Base-by-base conservation (phyloP, 2,329 filamentous ascomycete genomes). In the Aspergillus unguis region DNA sequence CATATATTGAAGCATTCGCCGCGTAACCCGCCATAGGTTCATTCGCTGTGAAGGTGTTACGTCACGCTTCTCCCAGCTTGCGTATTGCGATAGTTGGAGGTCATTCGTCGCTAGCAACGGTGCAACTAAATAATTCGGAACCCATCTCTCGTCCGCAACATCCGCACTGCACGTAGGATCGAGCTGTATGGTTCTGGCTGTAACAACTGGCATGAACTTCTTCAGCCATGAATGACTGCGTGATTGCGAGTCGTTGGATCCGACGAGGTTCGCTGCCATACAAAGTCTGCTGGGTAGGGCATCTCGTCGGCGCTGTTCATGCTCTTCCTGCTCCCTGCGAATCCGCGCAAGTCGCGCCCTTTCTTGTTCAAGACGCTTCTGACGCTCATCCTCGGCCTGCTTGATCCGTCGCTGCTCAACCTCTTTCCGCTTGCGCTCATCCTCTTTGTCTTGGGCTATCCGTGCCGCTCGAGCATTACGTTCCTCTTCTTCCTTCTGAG, bases 101-200 rank as follows among this genome's bases (percentile, higher is more conserved):
- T 79, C 77, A 54, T 77, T 78, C 6, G 75, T 77, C 33, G 72
- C 75, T 48, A 79, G 65, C 40, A 79, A 59, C 38, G 74, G 74
- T 29, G 76, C 77, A 58, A 76, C 73, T 57, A 78, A 66, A 57
- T 76, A 76, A 51, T 78, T 79, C 25, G 75, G 72, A 56, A 78
- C 69, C 76, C 77, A 79, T 59, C 68, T 67, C 52, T 79, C 76
- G 27, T 73, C 66, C 11, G 69, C 70, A 33, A 70, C 49, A 31
- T 73, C 68, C 17, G 53, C 48, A 17, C 61, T 60, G 61, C 71
- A 75, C 26, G 56, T 55, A 10, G 70, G 66, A 49, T 77, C 71
- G 7, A 79, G 66, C 52, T 78, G 72, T 32, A 62, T 59, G 6
- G 73, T 76, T 38, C 67, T 66, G 6, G 71, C 76, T 23, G 73